Percentiles rank a stretch among this genome's conserved stretches.
These are phyloP conservation scores for Penicillium bialowiezense DNA, from an alignment of 495 filamentous ascomycete genomes.

Conservation along the genomic window DNA sequence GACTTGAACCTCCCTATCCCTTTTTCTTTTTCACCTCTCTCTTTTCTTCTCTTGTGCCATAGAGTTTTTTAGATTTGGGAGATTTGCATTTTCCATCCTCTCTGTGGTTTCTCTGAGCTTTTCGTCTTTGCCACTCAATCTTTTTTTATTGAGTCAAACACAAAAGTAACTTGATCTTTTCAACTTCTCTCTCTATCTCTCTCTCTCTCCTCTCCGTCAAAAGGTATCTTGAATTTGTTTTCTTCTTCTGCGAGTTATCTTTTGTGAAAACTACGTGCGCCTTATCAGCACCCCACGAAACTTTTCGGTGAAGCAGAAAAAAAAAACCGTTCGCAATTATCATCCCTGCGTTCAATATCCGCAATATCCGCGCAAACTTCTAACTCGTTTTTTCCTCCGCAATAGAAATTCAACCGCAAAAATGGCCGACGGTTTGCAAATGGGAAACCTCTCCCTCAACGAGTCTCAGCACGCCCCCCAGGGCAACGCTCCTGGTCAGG, in stretches of 20 bases:
- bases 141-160: constrained; percentile 19
- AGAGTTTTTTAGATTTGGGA: constrained; percentile 40
- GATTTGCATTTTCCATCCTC: constrained; percentile 36
- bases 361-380: constrained; percentile 12
- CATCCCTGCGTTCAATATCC: constrained; percentile 3
- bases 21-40: constrained; percentile 32
- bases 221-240: constrained; percentile 14
- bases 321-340: constrained; percentile 17
- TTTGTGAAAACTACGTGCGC: constrained; percentile 19
- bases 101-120: constrained; percentile 22
- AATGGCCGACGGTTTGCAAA: constrained; percentile 96
- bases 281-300: constrained; percentile 8
- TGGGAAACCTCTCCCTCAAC: constrained; percentile 77
- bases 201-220: too few relatives aligned
- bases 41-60: neutral
- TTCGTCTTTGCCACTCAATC: constrained; percentile 20
- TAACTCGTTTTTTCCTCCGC: constrained; percentile 10
- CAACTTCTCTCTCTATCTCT: constrained; percentile 13
- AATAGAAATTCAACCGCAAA: constrained; percentile 37
- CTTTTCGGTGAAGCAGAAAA: constrained; percentile 14
- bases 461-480: constrained; percentile 66
- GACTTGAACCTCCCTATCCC: constrained; percentile 25
- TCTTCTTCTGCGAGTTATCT: constrained; percentile 28
- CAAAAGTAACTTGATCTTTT: constrained; percentile 20
- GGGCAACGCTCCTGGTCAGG: constrained; percentile 30